Evolutionary conservation across 1,139 yeast species (phyloP).

Genomic region (Scheffersomyces illinoinensis): DNA sequence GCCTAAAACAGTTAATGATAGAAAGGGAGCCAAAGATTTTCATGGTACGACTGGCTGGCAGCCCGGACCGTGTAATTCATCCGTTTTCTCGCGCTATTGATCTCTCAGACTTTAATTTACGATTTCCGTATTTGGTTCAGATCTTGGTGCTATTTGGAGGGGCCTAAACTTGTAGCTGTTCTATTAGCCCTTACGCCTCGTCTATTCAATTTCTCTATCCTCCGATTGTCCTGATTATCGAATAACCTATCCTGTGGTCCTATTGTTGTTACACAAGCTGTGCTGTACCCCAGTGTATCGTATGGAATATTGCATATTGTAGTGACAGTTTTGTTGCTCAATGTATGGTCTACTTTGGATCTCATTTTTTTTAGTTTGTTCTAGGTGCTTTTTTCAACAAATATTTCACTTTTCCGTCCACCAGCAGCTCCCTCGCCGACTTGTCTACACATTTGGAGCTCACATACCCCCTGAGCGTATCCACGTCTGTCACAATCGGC

Average conservation of each 20-base stretch:
- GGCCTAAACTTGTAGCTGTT: background rate
- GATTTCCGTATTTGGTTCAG: background rate
- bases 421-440: background rate
- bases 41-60: background rate
- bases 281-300: background rate
- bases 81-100: background rate
- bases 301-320: background rate
- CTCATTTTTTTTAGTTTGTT: background rate
- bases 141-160: background rate
- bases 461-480: background rate
- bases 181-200: background rate
- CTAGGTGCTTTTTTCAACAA: background rate
- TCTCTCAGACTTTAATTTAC: background rate
- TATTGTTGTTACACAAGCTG: background rate
- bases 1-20: background rate
- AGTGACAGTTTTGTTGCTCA: background rate
- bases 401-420: background rate
- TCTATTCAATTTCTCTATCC: background rate
- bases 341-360: background rate
- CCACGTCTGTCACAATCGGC: background rate
- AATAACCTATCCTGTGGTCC: background rate
- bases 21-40: background rate
- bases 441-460: background rate
- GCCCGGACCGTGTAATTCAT: background rate
- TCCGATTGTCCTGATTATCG: background rate